phyloP scores from a whole-genome alignment of 768 basidiomycete species.

The Tricholoma bakamatsutake region DNA sequence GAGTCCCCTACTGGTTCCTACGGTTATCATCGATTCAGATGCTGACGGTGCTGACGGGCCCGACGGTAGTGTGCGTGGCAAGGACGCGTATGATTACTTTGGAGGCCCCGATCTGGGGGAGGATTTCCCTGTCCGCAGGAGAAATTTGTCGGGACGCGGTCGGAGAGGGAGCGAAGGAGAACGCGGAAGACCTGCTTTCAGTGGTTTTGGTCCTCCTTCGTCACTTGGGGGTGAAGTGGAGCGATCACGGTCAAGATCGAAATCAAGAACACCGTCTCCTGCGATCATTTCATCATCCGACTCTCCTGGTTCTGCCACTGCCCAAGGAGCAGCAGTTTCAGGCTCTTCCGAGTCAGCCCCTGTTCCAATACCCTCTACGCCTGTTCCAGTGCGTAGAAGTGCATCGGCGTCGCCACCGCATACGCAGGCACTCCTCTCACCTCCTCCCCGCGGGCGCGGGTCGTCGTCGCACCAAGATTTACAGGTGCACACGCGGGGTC shows the following conservation, averaged over 20 bases:
- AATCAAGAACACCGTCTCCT: constrained; percentile 44
- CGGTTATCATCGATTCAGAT: constrained; percentile 11
- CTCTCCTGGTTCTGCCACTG: constrained; percentile 7
- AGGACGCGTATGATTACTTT: constrained; percentile 54
- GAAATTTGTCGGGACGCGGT: constrained; percentile 7
- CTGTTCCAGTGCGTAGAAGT: constrained; percentile 9
- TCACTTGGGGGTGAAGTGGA: constrained; percentile 12
- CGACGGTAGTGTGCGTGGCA: constrained; percentile 12
- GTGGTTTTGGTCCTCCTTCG: neutral
- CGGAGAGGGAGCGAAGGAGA: constrained; percentile 3
- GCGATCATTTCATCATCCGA: constrained; percentile 21
- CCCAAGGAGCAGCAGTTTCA: neutral
- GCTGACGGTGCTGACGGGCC: neutral
- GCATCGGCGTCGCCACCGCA: constrained; percentile 18
- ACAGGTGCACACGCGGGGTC: constrained; percentile 35
- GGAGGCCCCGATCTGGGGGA: constrained; percentile 52
- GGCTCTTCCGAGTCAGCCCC: neutral
- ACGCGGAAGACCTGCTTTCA: neutral
- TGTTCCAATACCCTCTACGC: constrained; percentile 17
- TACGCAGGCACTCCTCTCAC: constrained; percentile 16
- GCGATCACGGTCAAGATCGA: constrained; percentile 33
- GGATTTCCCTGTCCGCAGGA: constrained; percentile 31
- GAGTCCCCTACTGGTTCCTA: constrained; percentile 11
- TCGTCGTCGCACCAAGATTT: constrained; percentile 18
- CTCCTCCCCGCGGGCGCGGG: constrained; percentile 22